Evolutionary conservation across 176 grass and related monocot species (phyloP), one percentile per base, ranked within the genome.

Genomic region (Rhynchospora pubera): DNA sequence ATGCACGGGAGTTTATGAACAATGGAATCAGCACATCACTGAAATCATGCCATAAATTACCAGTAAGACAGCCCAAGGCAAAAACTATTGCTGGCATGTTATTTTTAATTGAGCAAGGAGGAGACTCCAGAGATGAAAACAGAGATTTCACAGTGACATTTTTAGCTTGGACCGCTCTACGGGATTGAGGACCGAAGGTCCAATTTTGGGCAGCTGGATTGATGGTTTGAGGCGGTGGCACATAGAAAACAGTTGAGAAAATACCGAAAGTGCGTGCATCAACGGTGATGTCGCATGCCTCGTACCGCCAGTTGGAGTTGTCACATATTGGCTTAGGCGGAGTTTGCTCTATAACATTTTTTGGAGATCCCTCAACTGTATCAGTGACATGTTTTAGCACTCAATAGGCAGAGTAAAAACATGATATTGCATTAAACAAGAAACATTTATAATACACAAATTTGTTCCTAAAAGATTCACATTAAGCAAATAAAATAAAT

Each of bases 1-100:
- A 82, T 28, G 61, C 78, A 24, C 75, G 87, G 12, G 92, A 12
- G 24, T 87, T 87, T 52, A 91, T 24, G 85, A 91, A 94, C 73
- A 94, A 85, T 1, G 89, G 92, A 65, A 94, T 18, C 21, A 94
- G 61, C 74, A 94, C 87, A 79, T 94, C 92, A 42, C 85, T 91
- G 83, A 94, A 91, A 62, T 87, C 92, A 66, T 94, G 92, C 89
- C 92, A 94, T 68, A 64, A 45, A 56, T 94, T 94, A 34, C 85
- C 88, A n/a, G 89, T 94, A 4, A 94, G 85, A 22, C 89, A 87
- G 75, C 91, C 91, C 42, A 94, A 87, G 7, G 92, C 87, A 73
- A 94, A 91, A 28, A 94, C 89, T 28, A 91, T 22, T 24, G 87
- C 85, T 0, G 80, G 83, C n/a, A 94, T 42, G 16, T 45, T 63